These are phyloP conservation scores for Chaetomiaceae sp. DNA, from an alignment of 2,329 filamentous ascomycete genomes.

Conservation along the genomic window DNA sequence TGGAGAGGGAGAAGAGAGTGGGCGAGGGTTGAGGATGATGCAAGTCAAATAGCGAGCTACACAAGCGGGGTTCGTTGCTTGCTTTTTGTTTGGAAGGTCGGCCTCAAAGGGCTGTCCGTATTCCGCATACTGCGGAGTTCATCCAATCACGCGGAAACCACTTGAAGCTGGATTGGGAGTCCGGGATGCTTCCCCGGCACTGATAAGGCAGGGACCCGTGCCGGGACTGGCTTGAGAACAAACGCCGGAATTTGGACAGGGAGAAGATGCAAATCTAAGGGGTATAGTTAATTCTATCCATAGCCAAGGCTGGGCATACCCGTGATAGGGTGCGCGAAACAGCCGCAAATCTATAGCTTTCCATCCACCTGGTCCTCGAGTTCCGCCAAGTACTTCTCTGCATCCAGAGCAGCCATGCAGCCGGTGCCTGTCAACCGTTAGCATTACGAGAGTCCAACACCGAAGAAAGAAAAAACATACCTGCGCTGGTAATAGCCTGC, in stretches of 20 bases:
- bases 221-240: no score
- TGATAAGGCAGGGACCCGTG: no score
- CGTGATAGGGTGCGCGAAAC: background rate
- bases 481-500: slow-evolving; percentile 95
- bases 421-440: slow-evolving; percentile 63
- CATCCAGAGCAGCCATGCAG: slow-evolving; percentile 92
- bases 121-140: no score
- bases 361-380: slow-evolving; percentile 47
- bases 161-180: background rate
- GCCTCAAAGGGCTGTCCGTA: no score
- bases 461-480: slow-evolving; percentile 46
- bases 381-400: slow-evolving; percentile 87
- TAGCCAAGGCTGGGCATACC: background rate
- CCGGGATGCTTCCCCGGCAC: background rate
- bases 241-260: no score
- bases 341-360: slow-evolving; percentile 26
- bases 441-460: slow-evolving; percentile 6
- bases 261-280: background rate
- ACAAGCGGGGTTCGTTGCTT: no score
- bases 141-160: background rate
- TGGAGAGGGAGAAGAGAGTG: background rate
- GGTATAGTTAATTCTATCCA: slow-evolving; percentile 8
- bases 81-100: no score
- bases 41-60: no score
- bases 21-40: background rate